Base-by-base conservation (phyloP, 768 basidiomycete genomes). In the Ramaria sp. region DNA sequence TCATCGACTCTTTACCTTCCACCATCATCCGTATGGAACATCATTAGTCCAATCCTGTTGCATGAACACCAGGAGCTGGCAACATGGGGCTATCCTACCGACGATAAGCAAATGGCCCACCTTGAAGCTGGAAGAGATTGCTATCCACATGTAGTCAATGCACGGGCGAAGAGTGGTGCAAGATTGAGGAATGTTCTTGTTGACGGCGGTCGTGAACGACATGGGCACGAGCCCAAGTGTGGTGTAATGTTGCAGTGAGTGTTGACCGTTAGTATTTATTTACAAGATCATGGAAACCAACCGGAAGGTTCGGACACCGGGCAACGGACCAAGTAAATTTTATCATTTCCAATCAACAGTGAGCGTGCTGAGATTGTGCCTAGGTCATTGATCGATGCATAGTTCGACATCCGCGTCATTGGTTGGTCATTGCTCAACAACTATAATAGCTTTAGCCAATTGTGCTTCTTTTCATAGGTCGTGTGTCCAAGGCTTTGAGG, bases 401-500 rank as follows among this genome's bases (percentile, higher is more conserved):
- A 24, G 49, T 65, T 42, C 56, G 61, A 3, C 54, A 65, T 38
- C 63, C 64, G 12, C 50, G 64, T 15, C 61, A 63, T 31, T 65
- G 64, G 64, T 62, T 56, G 30, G 10, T 39, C 39, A 22, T 42
- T 38, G 15, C 9, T 5, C 7, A 33, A 27, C 20, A 10, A 37
- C 38, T 3, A 34, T 49, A 17, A 24, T 47, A n/a, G 17, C 11
- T 24, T 49, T 15, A 34, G 7, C 7, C 48, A 17, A 42, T 2
- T 34, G 41, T 39, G 39, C 31, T 34, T 17, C 12, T 13, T 49
- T 33, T 15, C 13, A 19, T 24, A 57, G 55, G 55, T 57, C 55
- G 19, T 63, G 63, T 47, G 45, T 65, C 27, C 64, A 65, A 51
- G 64, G 61, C 9, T 65, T 65, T 51, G 59, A 65, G 56, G 63